Conservation (phyloP, 768 basidiomycete genomes). For the Pisolithus albus region DNA sequence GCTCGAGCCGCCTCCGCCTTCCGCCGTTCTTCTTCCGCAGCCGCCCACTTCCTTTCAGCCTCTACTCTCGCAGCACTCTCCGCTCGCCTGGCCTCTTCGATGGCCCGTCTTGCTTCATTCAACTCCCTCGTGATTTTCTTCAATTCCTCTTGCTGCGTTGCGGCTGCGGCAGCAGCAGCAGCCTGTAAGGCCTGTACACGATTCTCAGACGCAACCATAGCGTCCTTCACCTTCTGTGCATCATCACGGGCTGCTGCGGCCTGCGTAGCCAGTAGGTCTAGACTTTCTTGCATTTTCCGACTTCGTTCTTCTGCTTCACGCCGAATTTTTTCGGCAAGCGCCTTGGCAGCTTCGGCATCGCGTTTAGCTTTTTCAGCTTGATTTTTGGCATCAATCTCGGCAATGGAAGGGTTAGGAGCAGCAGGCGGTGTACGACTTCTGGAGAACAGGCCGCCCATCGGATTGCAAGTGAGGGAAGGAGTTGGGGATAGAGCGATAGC, state of each 20-base stretch:
- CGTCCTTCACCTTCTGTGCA: constrained; percentile 1
- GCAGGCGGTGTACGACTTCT: background rate
- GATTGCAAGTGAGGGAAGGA: background rate
- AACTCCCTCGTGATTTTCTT: constrained; percentile 12
- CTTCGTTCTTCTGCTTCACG: constrained; percentile 5
- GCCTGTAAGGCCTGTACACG: constrained; percentile 1
- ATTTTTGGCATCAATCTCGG: constrained; percentile 2
- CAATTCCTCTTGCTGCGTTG: background rate
- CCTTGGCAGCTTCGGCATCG: background rate
- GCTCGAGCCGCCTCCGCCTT: background rate
- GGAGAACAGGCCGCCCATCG: background rate
- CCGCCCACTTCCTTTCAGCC: constrained; percentile 3
- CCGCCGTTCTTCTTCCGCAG: background rate
- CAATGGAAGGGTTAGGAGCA: constrained; percentile 9
- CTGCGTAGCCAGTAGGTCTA: constrained; percentile 4
- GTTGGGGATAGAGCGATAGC: too few relatives aligned
- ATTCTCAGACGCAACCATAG: constrained; percentile 4
- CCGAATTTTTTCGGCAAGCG: background rate
- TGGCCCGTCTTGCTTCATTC: constrained; percentile 6
- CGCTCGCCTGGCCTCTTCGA: constrained; percentile 13
- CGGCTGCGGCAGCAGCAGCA: constrained; percentile 3
- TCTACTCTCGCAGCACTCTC: constrained; percentile 11
- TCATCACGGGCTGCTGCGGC: constrained; percentile 8
- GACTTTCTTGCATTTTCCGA: constrained; percentile 1
- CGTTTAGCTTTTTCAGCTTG: constrained; percentile 2